Base-by-base conservation (phyloP, 495 filamentous ascomycete species). In the Schizothecium vesticola region DNA sequence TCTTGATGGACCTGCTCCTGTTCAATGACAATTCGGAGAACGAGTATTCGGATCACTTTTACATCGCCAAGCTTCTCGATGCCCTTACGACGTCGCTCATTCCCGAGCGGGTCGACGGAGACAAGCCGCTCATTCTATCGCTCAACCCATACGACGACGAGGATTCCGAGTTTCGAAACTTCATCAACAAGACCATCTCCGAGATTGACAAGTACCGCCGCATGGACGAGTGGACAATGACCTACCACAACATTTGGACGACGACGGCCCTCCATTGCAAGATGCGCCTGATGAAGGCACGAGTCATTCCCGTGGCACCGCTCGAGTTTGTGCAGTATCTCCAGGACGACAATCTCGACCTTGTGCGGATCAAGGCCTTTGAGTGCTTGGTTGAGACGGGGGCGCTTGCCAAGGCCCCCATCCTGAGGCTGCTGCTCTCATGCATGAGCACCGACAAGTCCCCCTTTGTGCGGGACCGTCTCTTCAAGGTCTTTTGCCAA, bases 11-110 rank as follows among this genome's bases (percentile, higher is more conserved):
- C 70, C 90, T 93, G 78, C 80, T 99, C 26, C 89, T 90, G 59
- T 93, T 92, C 79, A 99, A 98, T 70, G 92, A 98, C 77, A 98
- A 99, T 74, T 87, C 88, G 0, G 89, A 90, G 67, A 98, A 98
- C 72, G 77, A 89, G 73, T 94, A 85, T 72, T 96, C 92, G 16
- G 96, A 99, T 71, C 87, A 90, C 67, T 89, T 90, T 73, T 98
- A 97, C 71, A 86, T 98, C 66, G 87, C 92, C 5, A 89, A 82
- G 36, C 84, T 99, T 16, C 92, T 98, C 82, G 84, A 82, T 26
- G 90, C 92, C 3, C 80, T 99, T 4, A 88, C 92, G 2, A 87
- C 94, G 59, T 90, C 90, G 16, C 82, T 97, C 66, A 84, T 92
- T 58, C 87, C 87, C 0, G 82, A 80, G 28, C 79, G 80, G 60